phyloP scores from a whole-genome alignment of 1,284 basidiomycete genomes.

The Amylostereum areolatum region DNA sequence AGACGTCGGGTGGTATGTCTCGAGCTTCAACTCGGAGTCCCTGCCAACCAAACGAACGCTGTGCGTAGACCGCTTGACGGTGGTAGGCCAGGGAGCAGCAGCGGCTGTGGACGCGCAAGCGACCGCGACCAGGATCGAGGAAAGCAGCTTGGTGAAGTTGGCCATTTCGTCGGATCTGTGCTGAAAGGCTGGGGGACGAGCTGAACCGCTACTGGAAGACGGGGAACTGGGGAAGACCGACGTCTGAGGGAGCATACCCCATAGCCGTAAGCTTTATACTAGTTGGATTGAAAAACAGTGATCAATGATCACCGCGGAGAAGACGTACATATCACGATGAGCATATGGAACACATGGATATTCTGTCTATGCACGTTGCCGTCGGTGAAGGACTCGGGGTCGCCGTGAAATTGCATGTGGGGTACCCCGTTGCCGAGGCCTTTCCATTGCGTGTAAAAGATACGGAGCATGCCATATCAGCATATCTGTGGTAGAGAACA shows the following conservation, averaged over 20 bases:
- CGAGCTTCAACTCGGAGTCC: conserved; percentile 23
- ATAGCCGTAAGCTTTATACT: background rate
- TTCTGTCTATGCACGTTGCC: no score
- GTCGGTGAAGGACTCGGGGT: no score
- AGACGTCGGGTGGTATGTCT: conserved; percentile 37
- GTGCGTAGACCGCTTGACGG: conserved; percentile 33
- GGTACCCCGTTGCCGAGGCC: no score
- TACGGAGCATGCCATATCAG: no score
- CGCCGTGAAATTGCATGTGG: no score
- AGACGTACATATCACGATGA: background rate
- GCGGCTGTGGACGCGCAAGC: conserved; percentile 20
- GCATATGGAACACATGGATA: background rate
- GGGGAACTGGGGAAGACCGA: background rate
- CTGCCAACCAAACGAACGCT: conserved; percentile 27
- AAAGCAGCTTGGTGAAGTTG: conserved; percentile 23
- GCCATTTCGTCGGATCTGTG: conserved; percentile 5
- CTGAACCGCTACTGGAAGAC: background rate
- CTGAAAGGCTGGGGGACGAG: background rate
- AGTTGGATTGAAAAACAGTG: background rate
- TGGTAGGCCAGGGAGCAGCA: conserved; percentile 22
- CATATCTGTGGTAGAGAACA: no score
- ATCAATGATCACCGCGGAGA: background rate
- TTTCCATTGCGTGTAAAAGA: no score
- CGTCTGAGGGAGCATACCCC: background rate
- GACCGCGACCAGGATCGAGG: conserved; percentile 23